Evolutionary conservation across 768 basidiomycete species (phyloP).

Genomic region (Crepidotus variabilis): DNA sequence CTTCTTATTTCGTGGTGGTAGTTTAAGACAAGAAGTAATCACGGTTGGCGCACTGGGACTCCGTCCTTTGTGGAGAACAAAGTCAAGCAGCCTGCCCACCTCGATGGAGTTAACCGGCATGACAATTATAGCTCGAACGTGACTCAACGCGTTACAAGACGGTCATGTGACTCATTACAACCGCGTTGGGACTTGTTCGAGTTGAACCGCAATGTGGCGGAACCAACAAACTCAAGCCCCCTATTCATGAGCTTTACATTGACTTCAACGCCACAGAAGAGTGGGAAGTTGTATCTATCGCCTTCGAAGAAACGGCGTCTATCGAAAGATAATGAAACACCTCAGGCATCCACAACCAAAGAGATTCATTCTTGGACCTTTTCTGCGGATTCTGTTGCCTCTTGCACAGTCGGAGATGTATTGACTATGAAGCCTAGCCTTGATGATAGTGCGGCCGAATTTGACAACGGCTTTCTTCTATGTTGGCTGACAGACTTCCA

Average conservation of each 20-base stretch:
- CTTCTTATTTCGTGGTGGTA: background rate
- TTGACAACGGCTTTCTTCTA: slow-evolving; percentile 5
- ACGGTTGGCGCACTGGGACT: background rate
- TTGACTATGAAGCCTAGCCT: slow-evolving; percentile 38
- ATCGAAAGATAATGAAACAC: background rate
- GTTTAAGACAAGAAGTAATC: background rate
- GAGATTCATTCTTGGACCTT: slow-evolving; percentile 55
- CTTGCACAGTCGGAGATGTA: slow-evolving; percentile 54
- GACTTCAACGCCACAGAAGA: slow-evolving; percentile 9
- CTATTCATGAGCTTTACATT: slow-evolving; percentile 21
- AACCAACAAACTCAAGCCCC: background rate
- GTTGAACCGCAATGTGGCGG: background rate
- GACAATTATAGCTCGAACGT: background rate
- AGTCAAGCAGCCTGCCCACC: background rate
- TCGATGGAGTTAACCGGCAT: slow-evolving; percentile 2
- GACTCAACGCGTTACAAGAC: slow-evolving; percentile 1
- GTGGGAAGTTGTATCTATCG: slow-evolving; percentile 12
- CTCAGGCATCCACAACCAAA: slow-evolving; percentile 10
- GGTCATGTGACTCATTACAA: background rate
- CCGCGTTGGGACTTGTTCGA: background rate
- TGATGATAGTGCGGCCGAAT: background rate
- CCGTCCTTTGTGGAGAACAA: background rate
- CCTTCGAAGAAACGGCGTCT: slow-evolving; percentile 18
- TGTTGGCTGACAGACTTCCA: slow-evolving; percentile 14
- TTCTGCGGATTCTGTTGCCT: slow-evolving; percentile 48